These are phyloP conservation scores for Chenopodium berlandieri DNA, from an alignment of 148 eudicot species.

Conservation along the genomic window DNA sequence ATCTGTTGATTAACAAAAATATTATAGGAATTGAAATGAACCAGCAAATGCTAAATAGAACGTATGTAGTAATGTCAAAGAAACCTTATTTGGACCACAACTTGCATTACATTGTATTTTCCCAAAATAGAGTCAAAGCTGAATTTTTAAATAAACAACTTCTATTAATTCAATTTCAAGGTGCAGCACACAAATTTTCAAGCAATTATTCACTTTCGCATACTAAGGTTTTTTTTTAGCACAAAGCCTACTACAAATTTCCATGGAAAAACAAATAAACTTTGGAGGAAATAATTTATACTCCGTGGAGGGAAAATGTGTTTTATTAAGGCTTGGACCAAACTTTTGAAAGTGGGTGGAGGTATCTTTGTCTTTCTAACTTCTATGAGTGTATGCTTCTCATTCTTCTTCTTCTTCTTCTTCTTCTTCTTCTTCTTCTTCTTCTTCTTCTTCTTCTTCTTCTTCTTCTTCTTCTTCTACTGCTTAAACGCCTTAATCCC, in stretches of 20 bases:
- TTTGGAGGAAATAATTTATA: background rate
- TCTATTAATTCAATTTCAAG: background rate
- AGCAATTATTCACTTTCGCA: background rate
- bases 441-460: no score
- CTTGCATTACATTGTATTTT: background rate
- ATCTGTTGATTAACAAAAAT: constrained; percentile 47
- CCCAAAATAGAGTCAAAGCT: background rate
- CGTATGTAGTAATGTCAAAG: background rate
- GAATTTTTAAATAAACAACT: background rate
- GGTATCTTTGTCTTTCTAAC: no score
- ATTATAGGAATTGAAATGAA: background rate
- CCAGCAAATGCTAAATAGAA: background rate
- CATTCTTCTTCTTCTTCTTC: no score
- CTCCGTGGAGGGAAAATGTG: no score
- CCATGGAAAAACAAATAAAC: background rate
- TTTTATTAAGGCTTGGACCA: no score
- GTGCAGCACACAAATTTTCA: background rate
- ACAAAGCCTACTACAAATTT: background rate
- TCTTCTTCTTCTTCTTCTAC: no score
- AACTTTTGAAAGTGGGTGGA: no score
- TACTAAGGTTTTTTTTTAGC: background rate
- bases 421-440: no score
- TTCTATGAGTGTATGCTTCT: no score
- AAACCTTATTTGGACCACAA: background rate
- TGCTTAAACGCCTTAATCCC: no score